Percentiles rank a stretch among this genome's conserved stretches.
Conservation (phyloP, 495 filamentous ascomycete species). For the Lasiosphaeriaceae sp. region DNA sequence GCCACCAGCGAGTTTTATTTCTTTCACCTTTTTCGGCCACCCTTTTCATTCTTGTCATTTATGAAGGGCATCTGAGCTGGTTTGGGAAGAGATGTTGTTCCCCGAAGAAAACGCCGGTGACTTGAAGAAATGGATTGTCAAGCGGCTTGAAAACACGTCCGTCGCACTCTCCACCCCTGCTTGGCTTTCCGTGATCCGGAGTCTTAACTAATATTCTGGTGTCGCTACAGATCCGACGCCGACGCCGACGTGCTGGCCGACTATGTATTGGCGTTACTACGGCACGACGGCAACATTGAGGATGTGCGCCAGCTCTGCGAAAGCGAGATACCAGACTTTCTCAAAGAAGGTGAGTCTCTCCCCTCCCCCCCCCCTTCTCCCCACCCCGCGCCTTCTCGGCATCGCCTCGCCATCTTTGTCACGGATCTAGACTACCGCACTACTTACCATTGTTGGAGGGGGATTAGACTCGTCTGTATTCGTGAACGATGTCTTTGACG, state of each 20-base stretch:
- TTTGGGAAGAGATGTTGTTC: slow-evolving; percentile 62
- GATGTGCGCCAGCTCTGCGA: slow-evolving; percentile 70
- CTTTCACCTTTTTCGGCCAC: no score
- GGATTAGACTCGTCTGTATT: slow-evolving; percentile 64
- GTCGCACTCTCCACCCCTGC: no score
- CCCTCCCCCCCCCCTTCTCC: not conserved
- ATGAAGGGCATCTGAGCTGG: not conserved
- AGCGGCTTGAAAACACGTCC: slow-evolving; percentile 84
- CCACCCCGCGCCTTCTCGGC: no score
- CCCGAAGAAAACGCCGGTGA: slow-evolving; percentile 67
- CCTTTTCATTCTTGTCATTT: not conserved
- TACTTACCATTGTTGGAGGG: not conserved
- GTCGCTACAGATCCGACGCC: slow-evolving; percentile 72
- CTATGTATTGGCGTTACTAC: slow-evolving; percentile 88
- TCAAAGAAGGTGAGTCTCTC: slow-evolving; percentile 66
- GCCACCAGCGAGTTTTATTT: no score
- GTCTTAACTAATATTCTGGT: not conserved
- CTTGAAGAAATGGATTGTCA: slow-evolving; percentile 87
- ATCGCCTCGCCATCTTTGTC: no score
- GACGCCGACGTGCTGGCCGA: slow-evolving; percentile 94
- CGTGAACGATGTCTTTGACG: slow-evolving; percentile 80
- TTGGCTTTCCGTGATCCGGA: not conserved
- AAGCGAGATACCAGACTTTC: slow-evolving; percentile 80
- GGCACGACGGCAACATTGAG: slow-evolving; percentile 71
- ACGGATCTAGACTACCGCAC: no score